Evolutionary conservation across 2,329 filamentous ascomycete genomes (phyloP).

Genomic region (Phialophora chinensis): DNA sequence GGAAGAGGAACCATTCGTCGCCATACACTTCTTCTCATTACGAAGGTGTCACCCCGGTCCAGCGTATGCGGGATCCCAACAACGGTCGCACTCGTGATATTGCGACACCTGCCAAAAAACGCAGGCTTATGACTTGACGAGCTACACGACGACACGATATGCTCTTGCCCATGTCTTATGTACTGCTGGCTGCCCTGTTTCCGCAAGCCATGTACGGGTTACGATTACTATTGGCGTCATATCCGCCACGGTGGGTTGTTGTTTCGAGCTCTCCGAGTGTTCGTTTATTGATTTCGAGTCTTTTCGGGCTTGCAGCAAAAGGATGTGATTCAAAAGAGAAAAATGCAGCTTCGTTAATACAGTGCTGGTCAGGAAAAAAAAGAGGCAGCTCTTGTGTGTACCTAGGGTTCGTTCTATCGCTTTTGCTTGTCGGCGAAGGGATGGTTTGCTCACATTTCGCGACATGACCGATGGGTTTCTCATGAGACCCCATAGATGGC

Average conservation of each 20-base stretch:
- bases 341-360: neutral
- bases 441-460: neutral
- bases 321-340: neutral
- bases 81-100: constrained; percentile 33
- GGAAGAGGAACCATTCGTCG: constrained; percentile 35
- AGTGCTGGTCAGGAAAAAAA: neutral
- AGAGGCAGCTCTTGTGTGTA: neutral
- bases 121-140: constrained; percentile 36
- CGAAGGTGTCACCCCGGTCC: constrained; percentile 40
- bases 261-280: neutral
- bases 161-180: constrained; percentile 25
- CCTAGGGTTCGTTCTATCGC: neutral
- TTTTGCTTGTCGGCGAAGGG: neutral
- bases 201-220: constrained; percentile 29
- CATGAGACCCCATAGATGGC: constrained; percentile 2
- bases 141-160: constrained; percentile 31
- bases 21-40: constrained; percentile 40
- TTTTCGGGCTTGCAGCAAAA: neutral
- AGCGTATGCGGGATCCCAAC: constrained; percentile 38
- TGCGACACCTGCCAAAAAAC: constrained; percentile 35
- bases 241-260: constrained; percentile 11
- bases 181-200: constrained; percentile 13
- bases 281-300: neutral
- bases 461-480: neutral
- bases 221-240: constrained; percentile 27